Evolutionary conservation across 192 early-diverging fungal genomes (phyloP).

Genomic region (Obelidium mucronatum): DNA sequence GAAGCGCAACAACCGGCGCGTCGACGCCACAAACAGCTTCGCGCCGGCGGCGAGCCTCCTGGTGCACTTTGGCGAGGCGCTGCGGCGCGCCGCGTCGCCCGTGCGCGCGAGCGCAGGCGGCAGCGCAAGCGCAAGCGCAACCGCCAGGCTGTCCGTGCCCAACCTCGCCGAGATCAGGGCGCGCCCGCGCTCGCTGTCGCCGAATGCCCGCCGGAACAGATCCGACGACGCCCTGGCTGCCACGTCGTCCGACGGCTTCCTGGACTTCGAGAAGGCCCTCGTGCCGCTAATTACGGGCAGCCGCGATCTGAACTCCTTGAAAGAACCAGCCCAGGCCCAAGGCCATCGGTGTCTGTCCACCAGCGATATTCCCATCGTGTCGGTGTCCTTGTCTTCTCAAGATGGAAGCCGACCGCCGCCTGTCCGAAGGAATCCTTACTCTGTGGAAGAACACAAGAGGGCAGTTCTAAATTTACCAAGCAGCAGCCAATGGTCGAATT

Average conservation of each 20-base stretch:
- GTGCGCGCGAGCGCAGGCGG: too few species aligned
- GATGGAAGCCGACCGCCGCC: conserved; percentile 23
- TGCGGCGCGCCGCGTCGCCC: not conserved
- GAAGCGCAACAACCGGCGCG: conserved; percentile 42
- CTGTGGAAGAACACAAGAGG: conserved; percentile 29
- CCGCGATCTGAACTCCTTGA: not conserved
- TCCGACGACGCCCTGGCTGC: not conserved
- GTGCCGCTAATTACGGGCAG: not conserved
- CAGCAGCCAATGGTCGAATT: conserved; percentile 56
- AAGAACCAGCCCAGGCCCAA: not conserved
- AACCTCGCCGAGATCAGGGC: not conserved
- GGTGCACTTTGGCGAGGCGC: not conserved
- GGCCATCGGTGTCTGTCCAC: not conserved
- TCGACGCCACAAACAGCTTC: not conserved
- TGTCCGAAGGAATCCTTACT: conserved; percentile 17
- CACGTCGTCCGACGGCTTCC: not conserved
- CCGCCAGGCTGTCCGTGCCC: not conserved
- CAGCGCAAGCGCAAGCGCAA: not conserved
- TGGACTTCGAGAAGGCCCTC: not conserved
- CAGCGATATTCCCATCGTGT: not conserved
- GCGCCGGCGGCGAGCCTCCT: conserved; percentile 7
- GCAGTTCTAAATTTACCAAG: conserved; percentile 40
- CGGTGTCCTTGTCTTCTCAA: not conserved
- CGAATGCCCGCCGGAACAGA: not conserved
- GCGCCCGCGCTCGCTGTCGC: not conserved